Conservation (phyloP, 23 red algal species). For the Chondrus crispus region DNA sequence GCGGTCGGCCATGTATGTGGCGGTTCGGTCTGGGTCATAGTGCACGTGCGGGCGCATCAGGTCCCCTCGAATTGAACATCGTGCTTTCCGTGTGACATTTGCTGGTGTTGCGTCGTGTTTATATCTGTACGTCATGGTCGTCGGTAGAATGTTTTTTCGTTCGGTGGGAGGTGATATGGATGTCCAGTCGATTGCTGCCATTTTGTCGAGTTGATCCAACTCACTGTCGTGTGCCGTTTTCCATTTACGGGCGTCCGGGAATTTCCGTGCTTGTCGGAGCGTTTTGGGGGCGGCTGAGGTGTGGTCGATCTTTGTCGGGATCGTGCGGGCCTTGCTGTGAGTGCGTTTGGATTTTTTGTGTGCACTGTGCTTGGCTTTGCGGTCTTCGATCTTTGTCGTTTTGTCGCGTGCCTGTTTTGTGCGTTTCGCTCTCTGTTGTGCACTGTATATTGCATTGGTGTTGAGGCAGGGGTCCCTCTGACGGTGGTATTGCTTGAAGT, state of each 20-base stretch:
- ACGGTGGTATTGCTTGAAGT: constrained; percentile 27
- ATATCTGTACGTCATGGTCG: not conserved
- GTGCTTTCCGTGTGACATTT: not conserved
- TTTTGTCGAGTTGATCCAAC: not conserved
- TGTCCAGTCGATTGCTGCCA: not conserved
- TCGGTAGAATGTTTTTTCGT: not conserved
- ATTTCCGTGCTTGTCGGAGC: not conserved
- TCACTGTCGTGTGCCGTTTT: not conserved
- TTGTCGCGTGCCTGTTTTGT: not conserved
- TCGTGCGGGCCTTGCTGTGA: no score
- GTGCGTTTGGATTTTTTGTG: no score
- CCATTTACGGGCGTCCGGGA: not conserved
- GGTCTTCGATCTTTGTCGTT: not conserved
- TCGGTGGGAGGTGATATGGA: not conserved
- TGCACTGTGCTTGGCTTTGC: not conserved
- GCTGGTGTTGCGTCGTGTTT: not conserved
- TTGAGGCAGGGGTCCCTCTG: not conserved
- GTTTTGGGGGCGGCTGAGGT: not conserved
- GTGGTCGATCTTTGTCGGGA: not conserved
- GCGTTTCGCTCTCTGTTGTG: no score
- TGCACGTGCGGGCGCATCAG: not conserved
- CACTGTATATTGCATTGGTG: no score
- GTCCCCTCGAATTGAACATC: not conserved
- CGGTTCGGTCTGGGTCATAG: not conserved
- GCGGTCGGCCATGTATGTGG: not conserved